These are phyloP conservation scores for Coemansia biformis DNA, from an alignment of 192 early-diverging fungal genomes.

Conservation along the genomic window DNA sequence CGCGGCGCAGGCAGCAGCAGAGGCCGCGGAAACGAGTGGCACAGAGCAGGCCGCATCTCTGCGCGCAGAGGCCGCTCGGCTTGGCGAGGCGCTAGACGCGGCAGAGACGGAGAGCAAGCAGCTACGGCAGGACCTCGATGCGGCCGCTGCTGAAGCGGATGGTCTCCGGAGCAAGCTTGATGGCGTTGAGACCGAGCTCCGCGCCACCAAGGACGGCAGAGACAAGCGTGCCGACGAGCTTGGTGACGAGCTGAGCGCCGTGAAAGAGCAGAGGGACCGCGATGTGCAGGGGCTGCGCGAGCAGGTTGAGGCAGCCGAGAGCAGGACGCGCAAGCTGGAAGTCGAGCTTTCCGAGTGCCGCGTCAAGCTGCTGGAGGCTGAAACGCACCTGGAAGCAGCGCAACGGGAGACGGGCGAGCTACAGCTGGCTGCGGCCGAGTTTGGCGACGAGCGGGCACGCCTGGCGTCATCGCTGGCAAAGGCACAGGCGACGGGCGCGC, in stretches of 20 bases:
- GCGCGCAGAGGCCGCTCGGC: not conserved
- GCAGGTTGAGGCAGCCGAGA: not conserved
- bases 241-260: not conserved
- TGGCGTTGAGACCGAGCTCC: too few relatives aligned
- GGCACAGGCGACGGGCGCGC: constrained; percentile 19
- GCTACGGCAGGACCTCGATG: not conserved
- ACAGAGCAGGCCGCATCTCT: constrained; percentile 4
- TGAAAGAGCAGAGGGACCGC: not conserved
- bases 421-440: not conserved
- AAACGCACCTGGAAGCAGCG: not conserved
- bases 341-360: constrained; percentile 2
- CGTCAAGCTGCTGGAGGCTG: not conserved
- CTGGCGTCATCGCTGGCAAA: constrained; percentile 37
- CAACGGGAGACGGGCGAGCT: not conserved
- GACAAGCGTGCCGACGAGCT: not conserved
- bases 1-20: not conserved
- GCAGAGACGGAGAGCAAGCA: constrained; percentile 6
- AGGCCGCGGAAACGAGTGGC: constrained; percentile 2
- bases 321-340: not conserved
- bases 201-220: not conserved
- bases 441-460: constrained; percentile 18
- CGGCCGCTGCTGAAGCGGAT: too few relatives aligned
- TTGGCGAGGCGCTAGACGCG: not conserved
- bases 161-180: too few relatives aligned
- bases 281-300: constrained; percentile 1